These are phyloP conservation scores for Hemileccinum rubropunctum DNA, from an alignment of 768 basidiomycete genomes.

Conservation along the genomic window DNA sequence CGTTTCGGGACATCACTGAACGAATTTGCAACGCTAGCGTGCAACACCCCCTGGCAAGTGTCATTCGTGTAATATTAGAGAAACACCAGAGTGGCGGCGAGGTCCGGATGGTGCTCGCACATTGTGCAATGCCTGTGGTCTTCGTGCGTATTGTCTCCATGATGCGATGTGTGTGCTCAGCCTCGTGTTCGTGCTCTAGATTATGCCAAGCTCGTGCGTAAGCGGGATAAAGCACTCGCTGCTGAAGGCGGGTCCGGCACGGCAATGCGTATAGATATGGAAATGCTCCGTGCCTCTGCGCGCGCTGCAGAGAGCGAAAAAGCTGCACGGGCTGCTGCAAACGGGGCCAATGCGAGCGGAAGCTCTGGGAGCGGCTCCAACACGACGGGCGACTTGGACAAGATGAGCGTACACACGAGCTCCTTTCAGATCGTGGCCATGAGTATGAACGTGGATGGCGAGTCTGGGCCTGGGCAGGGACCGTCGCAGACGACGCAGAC, in stretches of 20 bases:
- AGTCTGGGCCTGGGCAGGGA: constrained; percentile 10
- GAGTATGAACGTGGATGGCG: constrained; percentile 20
- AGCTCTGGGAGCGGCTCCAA: constrained; percentile 5
- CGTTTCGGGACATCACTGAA: constrained; percentile 17
- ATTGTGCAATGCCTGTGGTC: constrained; percentile 80
- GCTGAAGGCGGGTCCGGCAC: constrained; percentile 48
- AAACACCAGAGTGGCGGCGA: constrained; percentile 86
- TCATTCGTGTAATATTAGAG: constrained; percentile 83
- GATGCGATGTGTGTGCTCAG: neutral
- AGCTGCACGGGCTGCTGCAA: constrained; percentile 26
- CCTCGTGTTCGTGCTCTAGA: constrained; percentile 38
- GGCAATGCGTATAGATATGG: constrained; percentile 61
- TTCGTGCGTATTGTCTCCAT: constrained; percentile 46
- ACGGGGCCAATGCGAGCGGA: constrained; percentile 25
- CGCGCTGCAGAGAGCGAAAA: constrained; percentile 49
- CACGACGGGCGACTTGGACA: constrained; percentile 20
- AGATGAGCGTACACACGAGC: constrained; percentile 47
- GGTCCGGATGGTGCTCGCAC: constrained; percentile 84
- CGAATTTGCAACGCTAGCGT: constrained; percentile 45
- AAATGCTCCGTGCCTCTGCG: constrained; percentile 71
- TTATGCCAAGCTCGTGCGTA: constrained; percentile 81
- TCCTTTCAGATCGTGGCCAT: constrained; percentile 52
- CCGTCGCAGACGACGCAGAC: neutral
- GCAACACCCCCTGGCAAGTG: constrained; percentile 85
- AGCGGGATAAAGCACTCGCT: constrained; percentile 61